A percentile compares a stretch with the other conserved stretches of the same genome.
phyloP scores from a whole-genome alignment of 2,329 filamentous ascomycete species.

The Didymellaceae sp. region DNA sequence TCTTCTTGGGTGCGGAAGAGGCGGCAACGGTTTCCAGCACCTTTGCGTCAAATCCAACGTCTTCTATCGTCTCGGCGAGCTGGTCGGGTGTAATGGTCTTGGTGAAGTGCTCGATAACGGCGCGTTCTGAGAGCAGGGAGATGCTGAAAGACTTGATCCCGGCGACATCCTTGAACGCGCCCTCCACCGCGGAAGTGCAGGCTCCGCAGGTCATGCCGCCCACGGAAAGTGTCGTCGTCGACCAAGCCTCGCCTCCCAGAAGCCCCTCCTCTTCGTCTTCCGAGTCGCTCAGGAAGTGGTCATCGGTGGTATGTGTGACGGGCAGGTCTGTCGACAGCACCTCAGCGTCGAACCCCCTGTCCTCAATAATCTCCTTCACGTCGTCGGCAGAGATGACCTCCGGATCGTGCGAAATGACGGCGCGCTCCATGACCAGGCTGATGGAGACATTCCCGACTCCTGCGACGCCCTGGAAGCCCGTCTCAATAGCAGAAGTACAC shows the following conservation, averaged over 20 bases:
- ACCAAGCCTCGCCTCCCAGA: conserved; percentile 47
- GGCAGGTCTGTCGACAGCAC: conserved; percentile 83
- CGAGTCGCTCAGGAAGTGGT: conserved; percentile 47
- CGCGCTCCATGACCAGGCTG: conserved; percentile 92
- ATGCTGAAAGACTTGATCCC: conserved; percentile 81
- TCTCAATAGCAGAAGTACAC: conserved; percentile 94
- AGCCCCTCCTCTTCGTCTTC: conserved; percentile 42
- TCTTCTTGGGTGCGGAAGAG: conserved; percentile 37
- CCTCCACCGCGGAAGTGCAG: conserved; percentile 84
- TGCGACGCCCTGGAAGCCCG: conserved; percentile 80
- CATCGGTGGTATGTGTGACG: conserved; percentile 51
- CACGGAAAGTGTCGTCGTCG: conserved; percentile 75
- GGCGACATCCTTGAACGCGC: conserved; percentile 75
- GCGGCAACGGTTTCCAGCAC: conserved; percentile 73
- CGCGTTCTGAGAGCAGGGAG: conserved; percentile 81
- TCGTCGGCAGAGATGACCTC: conserved; percentile 73
- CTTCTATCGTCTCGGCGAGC: conserved; percentile 66
- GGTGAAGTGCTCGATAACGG: conserved; percentile 82
- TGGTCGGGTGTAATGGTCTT: conserved; percentile 58
- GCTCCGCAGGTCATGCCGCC: conserved; percentile 92
- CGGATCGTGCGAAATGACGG: conserved; percentile 91
- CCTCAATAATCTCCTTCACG: conserved; percentile 86
- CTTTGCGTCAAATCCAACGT: conserved; percentile 79
- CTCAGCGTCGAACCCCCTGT: conserved; percentile 88
- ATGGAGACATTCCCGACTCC: conserved; percentile 89